Conservation (phyloP, 176 grass and related monocot species). For the Dactylis glomerata region DNA sequence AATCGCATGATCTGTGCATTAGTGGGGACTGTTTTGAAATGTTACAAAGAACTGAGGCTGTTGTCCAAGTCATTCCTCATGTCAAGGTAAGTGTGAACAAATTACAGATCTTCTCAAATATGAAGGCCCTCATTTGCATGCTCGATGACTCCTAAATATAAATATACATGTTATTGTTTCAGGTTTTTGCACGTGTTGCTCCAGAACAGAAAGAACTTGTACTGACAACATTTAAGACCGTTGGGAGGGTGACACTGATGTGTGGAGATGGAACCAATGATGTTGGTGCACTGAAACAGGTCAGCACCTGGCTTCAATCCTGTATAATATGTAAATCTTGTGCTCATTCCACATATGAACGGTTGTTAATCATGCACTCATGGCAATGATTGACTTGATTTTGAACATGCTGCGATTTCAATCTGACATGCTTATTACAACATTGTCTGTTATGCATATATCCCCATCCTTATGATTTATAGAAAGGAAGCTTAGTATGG, state of each 20-base stretch:
- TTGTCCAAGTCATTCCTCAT: conserved; percentile 89
- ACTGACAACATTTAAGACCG: conserved; percentile 90
- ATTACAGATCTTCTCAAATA: conserved; percentile 10
- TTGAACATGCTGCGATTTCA: background rate
- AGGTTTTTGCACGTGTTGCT: conserved; percentile 97
- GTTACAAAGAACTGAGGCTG: conserved; percentile 74
- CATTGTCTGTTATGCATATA: background rate
- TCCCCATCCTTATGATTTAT: background rate
- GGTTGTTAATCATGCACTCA: background rate
- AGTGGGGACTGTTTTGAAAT: conserved; percentile 99
- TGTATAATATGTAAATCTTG: background rate
- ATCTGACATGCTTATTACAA: background rate
- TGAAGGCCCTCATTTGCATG: background rate
- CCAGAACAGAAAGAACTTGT: conserved; percentile 99
- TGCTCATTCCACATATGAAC: conserved; percentile 8
- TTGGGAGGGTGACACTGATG: conserved; percentile 97
- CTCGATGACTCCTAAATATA: background rate
- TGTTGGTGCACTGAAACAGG: conserved; percentile 99
- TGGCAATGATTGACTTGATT: background rate
- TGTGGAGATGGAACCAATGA: conserved; percentile 99
- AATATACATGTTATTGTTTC: conserved; percentile 27
- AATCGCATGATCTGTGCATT: conserved; percentile 89
- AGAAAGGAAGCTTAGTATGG: background rate
- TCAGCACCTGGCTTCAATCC: conserved; percentile 13
- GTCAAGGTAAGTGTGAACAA: conserved; percentile 59